phyloP scores from a whole-genome alignment of 805 yeast species.

The Priceomyces carsonii region DNA sequence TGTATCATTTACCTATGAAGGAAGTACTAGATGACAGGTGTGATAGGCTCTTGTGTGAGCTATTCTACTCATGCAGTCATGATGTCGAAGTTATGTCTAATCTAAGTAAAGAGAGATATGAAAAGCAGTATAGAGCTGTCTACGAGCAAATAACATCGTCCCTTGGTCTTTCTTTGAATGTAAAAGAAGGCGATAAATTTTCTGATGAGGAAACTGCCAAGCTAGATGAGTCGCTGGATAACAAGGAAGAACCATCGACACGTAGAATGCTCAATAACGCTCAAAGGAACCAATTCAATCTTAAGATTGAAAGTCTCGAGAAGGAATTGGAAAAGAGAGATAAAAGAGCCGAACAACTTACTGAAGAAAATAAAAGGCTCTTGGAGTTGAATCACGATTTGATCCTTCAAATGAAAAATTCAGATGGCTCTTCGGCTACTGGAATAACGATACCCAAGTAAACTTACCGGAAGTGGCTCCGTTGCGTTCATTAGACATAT shows the following conservation, averaged over 20 bases:
- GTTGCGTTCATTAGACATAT: no score
- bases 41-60: slow-evolving; percentile 22
- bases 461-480: no score
- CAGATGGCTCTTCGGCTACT: slow-evolving; percentile 2
- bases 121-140: slow-evolving; percentile 9
- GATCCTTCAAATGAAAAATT: slow-evolving; percentile 5
- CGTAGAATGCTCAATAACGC: neutral
- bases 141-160: slow-evolving; percentile 1
- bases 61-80: slow-evolving; percentile 17
- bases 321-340: slow-evolving; percentile 22
- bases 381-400: slow-evolving; percentile 33
- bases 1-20: neutral
- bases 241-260: neutral
- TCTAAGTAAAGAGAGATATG: slow-evolving; percentile 20
- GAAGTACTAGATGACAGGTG: slow-evolving; percentile 10
- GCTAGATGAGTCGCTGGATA: neutral
- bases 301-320: slow-evolving; percentile 16
- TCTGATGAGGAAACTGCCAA: slow-evolving; percentile 4
- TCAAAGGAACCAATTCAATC: neutral
- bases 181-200: neutral
- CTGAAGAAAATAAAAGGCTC: slow-evolving; percentile 27
- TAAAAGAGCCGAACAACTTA: slow-evolving; percentile 21
- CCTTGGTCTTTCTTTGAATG: slow-evolving; percentile 1
- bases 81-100: slow-evolving; percentile 25
- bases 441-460: no score